Conservation (phyloP, 2,329 filamentous ascomycete genomes). For the Gnomoniopsis sp. region DNA sequence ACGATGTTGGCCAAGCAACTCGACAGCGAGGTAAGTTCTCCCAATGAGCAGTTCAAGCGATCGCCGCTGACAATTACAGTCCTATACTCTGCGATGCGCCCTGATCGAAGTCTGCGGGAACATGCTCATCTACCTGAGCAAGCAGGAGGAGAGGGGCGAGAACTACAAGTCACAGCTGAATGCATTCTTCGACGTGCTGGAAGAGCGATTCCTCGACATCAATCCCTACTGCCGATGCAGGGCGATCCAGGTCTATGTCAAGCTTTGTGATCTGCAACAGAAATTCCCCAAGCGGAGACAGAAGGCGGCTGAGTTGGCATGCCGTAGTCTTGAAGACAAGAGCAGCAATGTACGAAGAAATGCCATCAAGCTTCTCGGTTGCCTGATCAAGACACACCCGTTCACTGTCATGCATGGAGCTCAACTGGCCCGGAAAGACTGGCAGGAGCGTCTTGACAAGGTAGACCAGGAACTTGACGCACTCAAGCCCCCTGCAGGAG, state of each 20-base stretch:
- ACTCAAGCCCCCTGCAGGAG: constrained; percentile 72
- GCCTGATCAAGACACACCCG: constrained; percentile 88
- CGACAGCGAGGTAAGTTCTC: constrained; percentile 74
- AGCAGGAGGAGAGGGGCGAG: constrained; percentile 85
- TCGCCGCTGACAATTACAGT: constrained; percentile 45
- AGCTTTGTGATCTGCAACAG: constrained; percentile 88
- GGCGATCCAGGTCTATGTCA: constrained; percentile 89
- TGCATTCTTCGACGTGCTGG: constrained; percentile 93
- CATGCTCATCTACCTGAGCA: constrained; percentile 85
- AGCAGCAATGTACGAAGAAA: constrained; percentile 96
- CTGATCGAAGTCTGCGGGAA: constrained; percentile 97
- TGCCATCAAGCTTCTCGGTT: constrained; percentile 86
- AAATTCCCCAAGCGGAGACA: constrained; percentile 94
- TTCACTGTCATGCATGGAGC: constrained; percentile 91
- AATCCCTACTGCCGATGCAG: constrained; percentile 95
- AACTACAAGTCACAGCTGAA: constrained; percentile 94
- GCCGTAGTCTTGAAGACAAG: constrained; percentile 90
- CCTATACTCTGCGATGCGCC: constrained; percentile 88
- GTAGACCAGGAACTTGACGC: constrained; percentile 80
- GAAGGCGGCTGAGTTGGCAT: constrained; percentile 80
- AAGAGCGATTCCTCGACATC: constrained; percentile 92
- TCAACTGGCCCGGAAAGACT: constrained; percentile 79
- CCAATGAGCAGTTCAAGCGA: too few relatives aligned
- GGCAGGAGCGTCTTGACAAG: constrained; percentile 76
- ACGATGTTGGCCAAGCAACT: constrained; percentile 90